phyloP scores from a whole-genome alignment of 2,329 filamentous ascomycete species.

The Stagonosporopsis cucurbitacearum region DNA sequence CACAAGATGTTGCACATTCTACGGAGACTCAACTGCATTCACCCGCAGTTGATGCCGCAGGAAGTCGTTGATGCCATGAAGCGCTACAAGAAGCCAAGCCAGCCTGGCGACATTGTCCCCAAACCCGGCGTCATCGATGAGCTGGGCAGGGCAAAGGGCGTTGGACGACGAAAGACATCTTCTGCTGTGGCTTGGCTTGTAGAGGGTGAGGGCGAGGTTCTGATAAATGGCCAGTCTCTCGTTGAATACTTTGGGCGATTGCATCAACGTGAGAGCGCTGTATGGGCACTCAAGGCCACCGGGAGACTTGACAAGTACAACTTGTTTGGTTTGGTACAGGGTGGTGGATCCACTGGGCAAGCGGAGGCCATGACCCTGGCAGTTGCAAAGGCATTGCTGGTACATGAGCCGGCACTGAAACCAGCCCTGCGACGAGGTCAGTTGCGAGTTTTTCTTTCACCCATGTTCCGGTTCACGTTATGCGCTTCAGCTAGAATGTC shows the following conservation, averaged over 20 bases:
- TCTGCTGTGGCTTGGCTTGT: conserved; percentile 86
- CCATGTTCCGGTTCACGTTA: conserved; percentile 11
- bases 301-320: conserved; percentile 94
- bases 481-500: conserved; percentile 5
- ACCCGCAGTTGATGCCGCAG: conserved; percentile 74
- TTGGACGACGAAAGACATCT: conserved; percentile 87
- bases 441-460: conserved; percentile 45
- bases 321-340: conserved; percentile 82
- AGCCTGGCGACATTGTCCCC: conserved; percentile 70
- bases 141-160: conserved; percentile 77
- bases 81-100: conserved; percentile 75
- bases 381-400: conserved; percentile 83
- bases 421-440: conserved; percentile 85
- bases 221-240: conserved; percentile 89
- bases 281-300: conserved; percentile 88
- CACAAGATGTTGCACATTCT: conserved; percentile 76
- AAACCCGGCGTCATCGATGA: conserved; percentile 73
- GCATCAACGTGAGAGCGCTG: conserved; percentile 91
- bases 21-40: conserved; percentile 83
- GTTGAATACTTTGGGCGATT: conserved; percentile 82
- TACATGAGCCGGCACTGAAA: conserved; percentile 93
- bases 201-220: conserved; percentile 87
- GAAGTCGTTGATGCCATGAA: conserved; percentile 71
- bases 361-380: conserved; percentile 93
- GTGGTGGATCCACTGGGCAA: conserved; percentile 92